A percentile compares a stretch with the other conserved stretches of the same genome.
Evolutionary conservation across 2,329 filamentous ascomycete species (phyloP).

Genomic region (Microcyclosporella mali): DNA sequence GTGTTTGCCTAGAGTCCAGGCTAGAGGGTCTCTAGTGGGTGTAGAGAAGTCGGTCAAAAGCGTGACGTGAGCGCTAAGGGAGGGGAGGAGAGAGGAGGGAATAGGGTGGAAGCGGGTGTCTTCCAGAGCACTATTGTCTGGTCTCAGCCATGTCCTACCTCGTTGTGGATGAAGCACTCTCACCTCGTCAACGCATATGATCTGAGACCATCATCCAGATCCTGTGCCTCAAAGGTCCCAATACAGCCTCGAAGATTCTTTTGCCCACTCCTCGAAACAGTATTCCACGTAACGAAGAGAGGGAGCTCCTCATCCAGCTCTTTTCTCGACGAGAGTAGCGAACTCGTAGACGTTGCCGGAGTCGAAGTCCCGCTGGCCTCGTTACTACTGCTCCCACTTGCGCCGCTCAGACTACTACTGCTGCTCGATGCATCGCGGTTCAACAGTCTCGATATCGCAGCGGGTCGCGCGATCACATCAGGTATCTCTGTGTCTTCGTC

Average conservation of each 20-base stretch:
- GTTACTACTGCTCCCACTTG: conserved; percentile 9
- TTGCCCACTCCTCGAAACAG: conserved; percentile 52
- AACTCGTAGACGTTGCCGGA: conserved; percentile 38
- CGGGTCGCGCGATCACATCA: conserved; percentile 30
- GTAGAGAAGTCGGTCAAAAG: conserved; percentile 61
- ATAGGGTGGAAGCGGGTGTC: conserved; percentile 58
- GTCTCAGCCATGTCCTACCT: conserved; percentile 1
- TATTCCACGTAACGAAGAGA: conserved; percentile 95
- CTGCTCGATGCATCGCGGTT: conserved; percentile 21
- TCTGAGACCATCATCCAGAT: conserved; percentile 65
- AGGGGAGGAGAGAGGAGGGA: conserved; percentile 60
- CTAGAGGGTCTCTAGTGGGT: conserved; percentile 57
- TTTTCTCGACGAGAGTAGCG: conserved; percentile 32
- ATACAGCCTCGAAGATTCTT: conserved; percentile 85
- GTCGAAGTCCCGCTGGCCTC: conserved; percentile 19
- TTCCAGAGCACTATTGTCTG: conserved; percentile 50
- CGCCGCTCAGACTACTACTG: conserved; percentile 22
- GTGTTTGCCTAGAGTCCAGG: conserved; percentile 83
- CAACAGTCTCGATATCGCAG: conserved; percentile 42
- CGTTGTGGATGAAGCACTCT: conserved; percentile 13
- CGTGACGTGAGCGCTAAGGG: conserved; percentile 67
- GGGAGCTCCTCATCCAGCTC: conserved; percentile 47
- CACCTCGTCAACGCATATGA: conserved; percentile 78
- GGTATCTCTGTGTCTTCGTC: conserved; percentile 26
- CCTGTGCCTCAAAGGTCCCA: conserved; percentile 79